Evolutionary conservation across 345 rosid genomes (phyloP), one percentile per base, ranked within the genome.

Genomic region (Hypericum perforatum): DNA sequence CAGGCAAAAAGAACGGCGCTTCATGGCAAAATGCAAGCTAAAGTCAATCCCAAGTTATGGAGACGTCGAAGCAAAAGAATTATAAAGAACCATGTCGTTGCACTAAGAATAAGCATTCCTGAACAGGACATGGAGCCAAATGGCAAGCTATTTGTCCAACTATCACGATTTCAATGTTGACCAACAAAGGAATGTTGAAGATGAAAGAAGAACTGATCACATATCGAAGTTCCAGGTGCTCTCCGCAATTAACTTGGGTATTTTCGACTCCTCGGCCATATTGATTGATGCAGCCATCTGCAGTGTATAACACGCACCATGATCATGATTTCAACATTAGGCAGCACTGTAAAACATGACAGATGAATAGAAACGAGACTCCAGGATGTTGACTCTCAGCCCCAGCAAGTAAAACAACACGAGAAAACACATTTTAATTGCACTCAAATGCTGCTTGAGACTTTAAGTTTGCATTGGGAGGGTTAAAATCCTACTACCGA

Each of bases 221-320:
- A 87, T 69, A 51, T 84, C 90, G 39, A 88, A 70, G 71, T 78
- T 74, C 96, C 94, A 88, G 7, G 81, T 78, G 5, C 70, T 82
- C 74, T 87, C 96, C 7, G 90, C 96, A 7, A 58, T 82, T 57
- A 82, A 16, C 54, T 80, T 88, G 6, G 96, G 94, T 53, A 73
- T 60, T 67, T 78, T 82, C 37, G 57, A 49, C 64, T 80, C 85
- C 45, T 88, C 94, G 3, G 72, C 84, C 52, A 88, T 70, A 42
- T 82, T 77, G 73, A 88, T 56, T 29, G 90, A 73, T 41, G 94
- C 87, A 10, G 67, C 63, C 16, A 88, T 53, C 96, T 88, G 74
- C 14, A 40, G 42, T 43, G 52, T 45, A 59, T 2, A 58, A 32
- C 9, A 22, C 32, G 39, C 6, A 52, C 43, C 53, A 41, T 38